Base-by-base conservation (phyloP, 306 rosid species). In the Casuarina cunninghamiana region DNA sequence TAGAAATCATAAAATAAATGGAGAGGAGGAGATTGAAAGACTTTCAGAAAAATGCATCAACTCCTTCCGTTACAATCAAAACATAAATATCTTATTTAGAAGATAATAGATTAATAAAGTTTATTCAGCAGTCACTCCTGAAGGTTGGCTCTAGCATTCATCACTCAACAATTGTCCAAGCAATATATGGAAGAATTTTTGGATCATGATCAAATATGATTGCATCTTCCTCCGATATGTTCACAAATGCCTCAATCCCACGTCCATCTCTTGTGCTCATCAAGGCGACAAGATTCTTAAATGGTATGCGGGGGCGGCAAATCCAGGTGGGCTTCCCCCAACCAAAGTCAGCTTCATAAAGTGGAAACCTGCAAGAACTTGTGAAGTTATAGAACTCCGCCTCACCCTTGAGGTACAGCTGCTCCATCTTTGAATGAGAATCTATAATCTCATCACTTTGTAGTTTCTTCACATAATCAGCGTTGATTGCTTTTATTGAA, bases 291-390 rank as follows among this genome's bases (percentile, higher is more conserved):
- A 7, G 0, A 19, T 55, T 55, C 62, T 55, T 55, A 3, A 7
- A 19, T n/a, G 37, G 37, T 12, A 19, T 0, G 2, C 19, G 6
- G 0, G 62, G 37, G 21, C 37, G 21, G 11, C 37, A 7, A 0
- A 55, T 37, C 62, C 62, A 55, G 2, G 62, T 55, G 3, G 62
- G 62, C 37, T 55, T 2, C 62, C 62, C 62, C 62, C 62, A 55
- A 3, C 62, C 62, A 8, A 55, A 55, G 21, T 55, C 62, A 55
- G 35, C 12, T 1, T 55, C 62, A 13, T 55, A 55, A 8, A 55
- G 8, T 6, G 37, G 62, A 19, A 80, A 41, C 10, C 46, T 75
- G 11, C 50, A 1, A 76, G 54, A 75, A 8, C 79, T 69, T 3
- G 38, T 72, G 6, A 75, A 81, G 15, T 6, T 26, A 50, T 38